Conservation (phyloP, 2,329 filamentous ascomycete genomes). For the Stagonosporopsis cucurbitacearum region DNA sequence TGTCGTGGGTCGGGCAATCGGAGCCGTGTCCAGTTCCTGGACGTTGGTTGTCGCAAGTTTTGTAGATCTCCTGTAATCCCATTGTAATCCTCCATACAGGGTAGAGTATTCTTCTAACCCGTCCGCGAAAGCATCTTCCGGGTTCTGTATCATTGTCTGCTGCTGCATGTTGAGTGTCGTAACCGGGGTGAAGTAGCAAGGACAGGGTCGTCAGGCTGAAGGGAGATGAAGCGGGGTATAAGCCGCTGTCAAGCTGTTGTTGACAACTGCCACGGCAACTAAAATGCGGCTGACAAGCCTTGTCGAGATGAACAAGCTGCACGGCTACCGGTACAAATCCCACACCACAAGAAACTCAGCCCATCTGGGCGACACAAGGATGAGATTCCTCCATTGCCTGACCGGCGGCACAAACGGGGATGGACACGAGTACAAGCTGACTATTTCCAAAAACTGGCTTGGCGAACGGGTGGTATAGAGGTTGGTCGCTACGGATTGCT, state of each 20-base stretch:
- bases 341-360: neutral
- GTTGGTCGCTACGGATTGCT: conserved; percentile 7
- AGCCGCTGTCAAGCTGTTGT: neutral
- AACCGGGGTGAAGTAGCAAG: conserved; percentile 1
- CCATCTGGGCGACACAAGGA: neutral
- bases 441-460: neutral
- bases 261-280: conserved; percentile 1
- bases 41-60: conserved; percentile 6
- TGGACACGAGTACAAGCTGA: neutral
- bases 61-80: conserved; percentile 2
- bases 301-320: neutral
- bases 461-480: conserved; percentile 1
- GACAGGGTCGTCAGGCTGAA: conserved; percentile 2
- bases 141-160: neutral
- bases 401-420: conserved; percentile 2
- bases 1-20: neutral
- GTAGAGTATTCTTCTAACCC: conserved; percentile 6
- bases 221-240: conserved; percentile 4
- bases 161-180: conserved; percentile 13
- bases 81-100: conserved; percentile 9
- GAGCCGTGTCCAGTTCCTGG: conserved; percentile 10
- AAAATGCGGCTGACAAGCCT: conserved; percentile 3
- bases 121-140: conserved; percentile 8
- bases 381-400: conserved; percentile 2
- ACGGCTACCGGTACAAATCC: neutral